Percentiles rank a stretch among this genome's conserved stretches.
Conservation (phyloP, 768 basidiomycete genomes). For the Lentinula raphanica region DNA sequence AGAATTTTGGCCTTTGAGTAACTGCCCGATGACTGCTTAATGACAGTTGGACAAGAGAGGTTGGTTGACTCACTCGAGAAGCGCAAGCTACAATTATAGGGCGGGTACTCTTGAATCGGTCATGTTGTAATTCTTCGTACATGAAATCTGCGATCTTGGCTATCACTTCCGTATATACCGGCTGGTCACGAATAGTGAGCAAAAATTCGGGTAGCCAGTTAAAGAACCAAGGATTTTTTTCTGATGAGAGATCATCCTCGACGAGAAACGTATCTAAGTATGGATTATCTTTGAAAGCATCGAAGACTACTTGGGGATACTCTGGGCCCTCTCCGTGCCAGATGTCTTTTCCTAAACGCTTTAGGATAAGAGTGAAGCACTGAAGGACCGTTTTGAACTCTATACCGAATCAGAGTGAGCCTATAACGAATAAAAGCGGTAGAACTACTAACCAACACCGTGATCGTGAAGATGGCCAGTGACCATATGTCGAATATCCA, state of each 20-base stretch:
- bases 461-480: slow-evolving; percentile 55
- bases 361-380: slow-evolving; percentile 56
- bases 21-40: slow-evolving; percentile 16
- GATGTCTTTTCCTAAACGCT: slow-evolving; percentile 46
- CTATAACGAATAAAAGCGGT: slow-evolving; percentile 9
- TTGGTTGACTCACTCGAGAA: slow-evolving; percentile 47
- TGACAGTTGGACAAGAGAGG: not conserved
- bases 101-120: slow-evolving; percentile 55
- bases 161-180: slow-evolving; percentile 58
- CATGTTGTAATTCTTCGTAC: slow-evolving; percentile 78
- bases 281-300: slow-evolving; percentile 76
- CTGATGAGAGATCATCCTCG: slow-evolving; percentile 23
- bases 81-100: slow-evolving; percentile 58
- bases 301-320: slow-evolving; percentile 75
- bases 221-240: slow-evolving; percentile 43
- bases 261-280: slow-evolving; percentile 45
- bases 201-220: slow-evolving; percentile 66
- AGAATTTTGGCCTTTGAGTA: slow-evolving; percentile 17
- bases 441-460: slow-evolving; percentile 50
- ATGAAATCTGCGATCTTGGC: slow-evolving; percentile 69
- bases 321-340: slow-evolving; percentile 72
- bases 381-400: slow-evolving; percentile 57
- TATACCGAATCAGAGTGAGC: slow-evolving; percentile 21
- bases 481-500: slow-evolving; percentile 50
- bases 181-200: slow-evolving; percentile 43